Conservation (phyloP, 2,329 filamentous ascomycete genomes). For the Cladosporium sp. region DNA sequence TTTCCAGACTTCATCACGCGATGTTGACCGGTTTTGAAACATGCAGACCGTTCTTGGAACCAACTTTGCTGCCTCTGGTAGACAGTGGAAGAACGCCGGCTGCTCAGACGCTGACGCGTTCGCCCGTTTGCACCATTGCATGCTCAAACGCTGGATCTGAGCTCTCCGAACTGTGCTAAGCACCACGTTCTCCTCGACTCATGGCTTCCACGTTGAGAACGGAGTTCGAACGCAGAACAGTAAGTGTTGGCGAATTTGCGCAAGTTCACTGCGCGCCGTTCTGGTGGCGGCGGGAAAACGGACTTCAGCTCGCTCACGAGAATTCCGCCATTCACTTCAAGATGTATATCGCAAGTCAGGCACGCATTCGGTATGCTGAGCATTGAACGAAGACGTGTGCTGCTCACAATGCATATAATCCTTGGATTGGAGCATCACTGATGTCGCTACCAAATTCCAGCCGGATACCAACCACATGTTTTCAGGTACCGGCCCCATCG, state of each 20-base stretch:
- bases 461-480: background rate
- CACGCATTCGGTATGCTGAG: too few relatives aligned
- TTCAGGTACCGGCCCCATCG: background rate
- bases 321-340: too few relatives aligned
- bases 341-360: too few relatives aligned
- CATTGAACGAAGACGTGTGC: too few relatives aligned
- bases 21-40: slow-evolving; percentile 3
- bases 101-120: slow-evolving; percentile 5
- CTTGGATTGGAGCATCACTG: too few relatives aligned
- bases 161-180: background rate
- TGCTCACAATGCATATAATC: too few relatives aligned
- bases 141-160: slow-evolving; percentile 3
- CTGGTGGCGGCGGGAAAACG: background rate
- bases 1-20: background rate
- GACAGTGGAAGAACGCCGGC: slow-evolving; percentile 8
- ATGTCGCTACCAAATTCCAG: too few relatives aligned
- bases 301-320: background rate
- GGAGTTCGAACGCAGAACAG: background rate
- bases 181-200: background rate
- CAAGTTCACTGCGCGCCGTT: background rate
- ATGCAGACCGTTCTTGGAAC: slow-evolving; percentile 1
- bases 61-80: background rate
- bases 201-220: background rate
- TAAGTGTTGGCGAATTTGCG: background rate
- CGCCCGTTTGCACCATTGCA: background rate